phyloP scores from a whole-genome alignment of 441 rosid genomes.

The Adansonia grandidieri region DNA sequence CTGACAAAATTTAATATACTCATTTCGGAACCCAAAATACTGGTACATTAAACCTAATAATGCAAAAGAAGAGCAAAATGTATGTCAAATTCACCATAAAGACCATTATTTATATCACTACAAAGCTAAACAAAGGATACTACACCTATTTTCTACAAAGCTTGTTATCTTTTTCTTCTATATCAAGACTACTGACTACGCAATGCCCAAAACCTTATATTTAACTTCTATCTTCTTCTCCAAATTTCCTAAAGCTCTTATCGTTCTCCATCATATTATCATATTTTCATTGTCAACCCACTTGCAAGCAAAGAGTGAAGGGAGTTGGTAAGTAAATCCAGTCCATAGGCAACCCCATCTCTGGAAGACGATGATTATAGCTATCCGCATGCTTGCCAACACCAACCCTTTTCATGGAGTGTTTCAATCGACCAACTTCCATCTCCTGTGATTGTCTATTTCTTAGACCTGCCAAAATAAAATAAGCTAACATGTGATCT shows the following conservation, averaged over 20 bases:
- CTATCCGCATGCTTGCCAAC: conserved; percentile 39
- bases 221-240: conserved; percentile 13
- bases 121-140: background rate
- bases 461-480: conserved; percentile 32
- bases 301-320: background rate
- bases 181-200: conserved; percentile 7
- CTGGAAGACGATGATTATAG: conserved; percentile 44
- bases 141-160: background rate
- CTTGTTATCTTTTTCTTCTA: background rate
- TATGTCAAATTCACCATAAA: background rate
- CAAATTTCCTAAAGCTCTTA: background rate
- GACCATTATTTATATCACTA: too few relatives aligned
- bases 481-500: background rate
- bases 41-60: too few relatives aligned
- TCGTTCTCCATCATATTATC: background rate
- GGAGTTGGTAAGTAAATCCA: conserved; percentile 38
- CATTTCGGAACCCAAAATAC: too few relatives aligned
- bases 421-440: conserved; percentile 23
- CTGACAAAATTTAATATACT: too few relatives aligned
- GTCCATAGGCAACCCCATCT: conserved; percentile 50
- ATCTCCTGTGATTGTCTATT: conserved; percentile 19
- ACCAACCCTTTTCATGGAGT: conserved; percentile 24
- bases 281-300: background rate
- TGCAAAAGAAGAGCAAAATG: background rate
- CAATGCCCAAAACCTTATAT: conserved; percentile 26